Conservation (phyloP, 805 yeast species). For the Yarrowia keelungensis region DNA sequence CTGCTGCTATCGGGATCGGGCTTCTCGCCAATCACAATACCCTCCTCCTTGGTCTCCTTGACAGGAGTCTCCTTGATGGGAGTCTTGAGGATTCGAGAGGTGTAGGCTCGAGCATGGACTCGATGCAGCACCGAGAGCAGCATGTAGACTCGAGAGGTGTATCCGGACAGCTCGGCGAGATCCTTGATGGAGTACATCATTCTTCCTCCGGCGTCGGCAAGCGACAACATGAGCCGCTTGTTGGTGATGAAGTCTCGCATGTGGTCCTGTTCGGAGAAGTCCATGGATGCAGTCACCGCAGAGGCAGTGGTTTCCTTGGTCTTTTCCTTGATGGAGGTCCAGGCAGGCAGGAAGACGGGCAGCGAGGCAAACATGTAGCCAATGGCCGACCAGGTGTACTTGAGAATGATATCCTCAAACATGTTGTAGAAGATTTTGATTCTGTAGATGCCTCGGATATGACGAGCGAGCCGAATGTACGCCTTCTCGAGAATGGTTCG, state of each 20-base stretch:
- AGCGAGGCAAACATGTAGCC: constrained; percentile 91
- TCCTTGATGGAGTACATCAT: constrained; percentile 95
- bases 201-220: constrained; percentile 95
- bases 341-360: constrained; percentile 75
- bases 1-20: constrained; percentile 23
- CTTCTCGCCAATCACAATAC: constrained; percentile 37
- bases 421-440: constrained; percentile 71
- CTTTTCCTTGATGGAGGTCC: constrained; percentile 48
- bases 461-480: constrained; percentile 63
- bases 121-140: constrained; percentile 79
- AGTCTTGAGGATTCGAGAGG: constrained; percentile 31
- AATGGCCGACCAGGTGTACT: constrained; percentile 93
- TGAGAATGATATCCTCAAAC: constrained; percentile 83
- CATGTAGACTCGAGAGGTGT: constrained; percentile 83
- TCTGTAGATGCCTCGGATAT: constrained; percentile 61
- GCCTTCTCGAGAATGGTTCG: constrained; percentile 66
- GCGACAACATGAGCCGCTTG: constrained; percentile 84
- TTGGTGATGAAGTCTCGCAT: constrained; percentile 91
- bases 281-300: constrained; percentile 42
- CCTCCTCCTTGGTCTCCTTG: constrained; percentile 38
- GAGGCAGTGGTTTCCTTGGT: constrained; percentile 46
- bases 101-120: constrained; percentile 65
- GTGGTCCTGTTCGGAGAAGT: constrained; percentile 51
- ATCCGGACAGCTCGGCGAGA: constrained; percentile 87
- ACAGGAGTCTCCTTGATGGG: constrained; percentile 26